Conservation (phyloP, 495 filamentous ascomycete genomes). For the Penicillium goetzii region DNA sequence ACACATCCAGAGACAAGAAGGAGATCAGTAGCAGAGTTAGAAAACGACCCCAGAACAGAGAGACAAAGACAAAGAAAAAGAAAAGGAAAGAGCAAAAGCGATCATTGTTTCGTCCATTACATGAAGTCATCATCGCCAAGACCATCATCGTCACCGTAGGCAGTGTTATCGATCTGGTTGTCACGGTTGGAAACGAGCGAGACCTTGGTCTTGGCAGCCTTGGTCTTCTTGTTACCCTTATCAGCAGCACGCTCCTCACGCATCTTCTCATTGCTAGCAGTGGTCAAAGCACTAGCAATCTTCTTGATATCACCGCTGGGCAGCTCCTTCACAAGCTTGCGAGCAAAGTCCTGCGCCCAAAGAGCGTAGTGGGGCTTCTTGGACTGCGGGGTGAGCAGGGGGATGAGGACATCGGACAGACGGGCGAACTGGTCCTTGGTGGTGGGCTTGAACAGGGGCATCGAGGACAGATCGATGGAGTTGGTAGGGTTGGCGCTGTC, state of each 20-base stretch:
- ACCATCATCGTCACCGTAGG: conserved; percentile 82
- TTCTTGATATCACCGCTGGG: conserved; percentile 94
- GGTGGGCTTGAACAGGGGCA: conserved; percentile 85
- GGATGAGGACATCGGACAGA: conserved; percentile 73
- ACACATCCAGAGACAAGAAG: conserved; percentile 14
- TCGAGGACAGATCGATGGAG: conserved; percentile 74
- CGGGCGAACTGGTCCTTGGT: conserved; percentile 83
- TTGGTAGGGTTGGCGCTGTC: conserved; percentile 73
- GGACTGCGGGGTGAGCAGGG: conserved; percentile 69
- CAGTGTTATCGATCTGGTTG: conserved; percentile 65
- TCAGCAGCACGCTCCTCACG: conserved; percentile 95
- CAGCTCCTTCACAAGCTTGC: conserved; percentile 85
- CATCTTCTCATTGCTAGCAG: conserved; percentile 95
- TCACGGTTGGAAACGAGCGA: conserved; percentile 73
- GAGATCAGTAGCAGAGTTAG: not conserved
- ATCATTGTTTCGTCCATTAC: conserved; percentile 46
- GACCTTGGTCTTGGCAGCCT: conserved; percentile 92
- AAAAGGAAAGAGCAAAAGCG: conserved; percentile 18
- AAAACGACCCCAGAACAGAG: not conserved
- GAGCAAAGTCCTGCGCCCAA: conserved; percentile 89
- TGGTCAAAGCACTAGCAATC: conserved; percentile 79
- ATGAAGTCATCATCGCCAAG: conserved; percentile 74
- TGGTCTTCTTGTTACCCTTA: conserved; percentile 94
- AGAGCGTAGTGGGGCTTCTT: conserved; percentile 90
- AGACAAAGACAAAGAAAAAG: conserved; percentile 13